Base-by-base conservation (phyloP, 2,329 filamentous ascomycete genomes). In the Trichoderma simmonsii region DNA sequence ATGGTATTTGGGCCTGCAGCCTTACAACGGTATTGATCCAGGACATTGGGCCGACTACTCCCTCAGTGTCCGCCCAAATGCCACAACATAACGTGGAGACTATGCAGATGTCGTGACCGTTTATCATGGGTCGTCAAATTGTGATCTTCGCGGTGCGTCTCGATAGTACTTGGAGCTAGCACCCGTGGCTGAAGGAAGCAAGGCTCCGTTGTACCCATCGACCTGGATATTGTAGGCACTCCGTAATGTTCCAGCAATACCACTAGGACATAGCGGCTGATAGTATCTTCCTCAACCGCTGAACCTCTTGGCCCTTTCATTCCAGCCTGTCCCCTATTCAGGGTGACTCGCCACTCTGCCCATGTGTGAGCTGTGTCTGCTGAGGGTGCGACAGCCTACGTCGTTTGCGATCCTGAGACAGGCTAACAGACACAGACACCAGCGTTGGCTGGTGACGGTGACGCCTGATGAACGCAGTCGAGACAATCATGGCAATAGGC, bases 81-180 rank as follows among this genome's bases (percentile, higher is more conserved):
- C 64, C 24, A 30, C 51, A 43, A 12, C 14, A 24, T 39, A 63
- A 43, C 34, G 60, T 48, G 60, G 36, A 63, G 60, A n/a, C 11
- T 57, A 14, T 39, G 59, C 60, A 43, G 30, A 62, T 18, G 34
- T 43, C 60, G 60, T 43, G 11, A 12, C 9, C 15, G 34, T 34
- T 43, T 26, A 18, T 59, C 56, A 32, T 59, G 34, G 64, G 64
- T 36, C 18, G 11, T 43, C 54, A 67, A 67, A 67, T 67, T 67
- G 64, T 14, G 64, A 67, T 67, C 64, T 57, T 67, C 64, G 51
- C 7, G 12, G 64, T 67, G 32, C 32, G 32, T 67, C 64, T 43
- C 51, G 51, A 59, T 43, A 64, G 39, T 43, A n/a, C 36, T 39
- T 67, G 64, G 26, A 14, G 18, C 60, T 43, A 63, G 60, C 24